phyloP scores from a whole-genome alignment of 2,329 filamentous ascomycete genomes.

The Diaporthe vexans region DNA sequence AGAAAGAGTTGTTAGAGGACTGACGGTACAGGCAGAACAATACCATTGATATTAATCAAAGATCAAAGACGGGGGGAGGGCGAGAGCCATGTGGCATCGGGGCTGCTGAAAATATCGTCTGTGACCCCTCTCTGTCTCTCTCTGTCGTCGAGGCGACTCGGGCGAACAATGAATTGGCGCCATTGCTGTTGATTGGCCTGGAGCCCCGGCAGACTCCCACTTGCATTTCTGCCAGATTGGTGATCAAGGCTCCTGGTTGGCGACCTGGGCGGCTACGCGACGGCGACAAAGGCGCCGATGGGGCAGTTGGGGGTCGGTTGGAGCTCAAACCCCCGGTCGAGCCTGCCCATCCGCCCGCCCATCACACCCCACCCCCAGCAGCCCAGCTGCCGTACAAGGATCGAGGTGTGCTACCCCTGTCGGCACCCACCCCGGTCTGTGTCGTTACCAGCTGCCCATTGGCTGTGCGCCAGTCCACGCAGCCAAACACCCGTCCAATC shows the following conservation, averaged over 20 bases:
- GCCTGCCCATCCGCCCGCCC: not conserved
- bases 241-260: not conserved
- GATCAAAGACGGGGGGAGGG: no score
- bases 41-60: not conserved
- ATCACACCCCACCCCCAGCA: not conserved
- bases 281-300: constrained; percentile 21
- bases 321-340: not conserved
- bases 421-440: not conserved
- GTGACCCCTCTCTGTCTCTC: no score
- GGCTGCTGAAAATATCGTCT: constrained; percentile 9
- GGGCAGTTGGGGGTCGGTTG: not conserved
- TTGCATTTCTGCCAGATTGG: constrained; percentile 27
- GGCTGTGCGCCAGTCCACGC: not conserved
- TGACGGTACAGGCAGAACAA: constrained; percentile 13
- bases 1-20: not conserved
- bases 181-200: constrained; percentile 38
- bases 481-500: constrained; percentile 36
- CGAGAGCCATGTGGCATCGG: constrained; percentile 25
- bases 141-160: constrained; percentile 26
- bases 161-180: constrained; percentile 35
- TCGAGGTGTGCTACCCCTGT: constrained; percentile 23
- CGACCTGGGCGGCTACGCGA: constrained; percentile 37
- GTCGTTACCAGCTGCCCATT: not conserved
- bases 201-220: not conserved
- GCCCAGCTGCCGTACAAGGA: constrained; percentile 16